Evolutionary conservation across 306 rosid species (phyloP), one percentile per base, ranked within the genome.

Genomic region (Canavalia gladiata): DNA sequence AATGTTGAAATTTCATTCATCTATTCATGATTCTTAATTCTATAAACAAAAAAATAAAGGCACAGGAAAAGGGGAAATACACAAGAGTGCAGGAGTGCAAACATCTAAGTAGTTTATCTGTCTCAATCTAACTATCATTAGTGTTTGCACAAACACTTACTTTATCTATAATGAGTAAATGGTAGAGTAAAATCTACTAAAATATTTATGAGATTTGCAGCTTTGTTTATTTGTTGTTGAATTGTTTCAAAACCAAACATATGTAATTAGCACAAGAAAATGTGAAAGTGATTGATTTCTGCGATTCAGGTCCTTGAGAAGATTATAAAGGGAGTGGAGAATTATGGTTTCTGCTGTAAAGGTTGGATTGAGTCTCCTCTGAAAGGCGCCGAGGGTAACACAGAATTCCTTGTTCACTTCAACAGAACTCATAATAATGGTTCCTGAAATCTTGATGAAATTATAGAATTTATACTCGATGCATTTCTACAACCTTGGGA

Each of bases 331-430:
- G 98, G 97, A 29, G 96, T 93, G 2, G 97, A 92, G 88, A 87
- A 85, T 49, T 88, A 88, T 41, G 99, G 97, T 79, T 91, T 93
- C 87, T 83, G 84, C 79, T 83, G 90, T 86, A 82, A 85, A 82
- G 99, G 99, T 28, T 90, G 92, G 97, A 89, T 91, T 7, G 93
- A 91, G 79, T 95, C 99, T 68, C 99, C 99, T 72, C 88, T 95
- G 60, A 95, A 90, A 82, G 99, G 98, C 31, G 97, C 96, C 0
- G 97, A 93, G 88, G 99, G 99, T 56, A 95, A 95, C 82, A 90
- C 89, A 72, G 98, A 95, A 82, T 95, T 95, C 80, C 91, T 95
- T 37, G 99, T 88, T 84, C 86, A 88, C 83, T 95, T 95, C 58
- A 57, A 54, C 77, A 87, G 92, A 74, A 84, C 69, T 12, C 42